These are phyloP conservation scores for Trichocladium antarcticum DNA, from an alignment of 495 filamentous ascomycete genomes.

Conservation along the genomic window DNA sequence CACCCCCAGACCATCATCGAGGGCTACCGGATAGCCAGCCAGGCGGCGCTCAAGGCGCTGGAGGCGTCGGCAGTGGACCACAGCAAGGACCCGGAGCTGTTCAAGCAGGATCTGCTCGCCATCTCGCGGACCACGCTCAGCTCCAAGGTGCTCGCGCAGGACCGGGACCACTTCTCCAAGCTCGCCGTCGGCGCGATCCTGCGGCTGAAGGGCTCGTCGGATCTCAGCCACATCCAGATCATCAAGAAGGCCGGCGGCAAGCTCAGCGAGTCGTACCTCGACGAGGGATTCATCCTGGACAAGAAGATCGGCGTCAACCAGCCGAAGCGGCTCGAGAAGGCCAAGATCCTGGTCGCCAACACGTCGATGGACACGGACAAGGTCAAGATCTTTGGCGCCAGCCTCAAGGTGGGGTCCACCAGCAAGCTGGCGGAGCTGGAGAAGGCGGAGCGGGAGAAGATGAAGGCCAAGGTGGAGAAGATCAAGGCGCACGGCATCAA, in stretches of 20 bases:
- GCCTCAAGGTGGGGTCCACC: slow-evolving; percentile 89
- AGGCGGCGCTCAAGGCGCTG: slow-evolving; percentile 72
- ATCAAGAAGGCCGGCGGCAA: slow-evolving; percentile 99
- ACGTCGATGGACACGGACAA: slow-evolving; percentile 99
- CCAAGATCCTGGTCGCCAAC: slow-evolving; percentile 94
- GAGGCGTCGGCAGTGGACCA: slow-evolving; percentile 80
- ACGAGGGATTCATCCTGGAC: slow-evolving; percentile 96
- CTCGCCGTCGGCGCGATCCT: slow-evolving; percentile 90
- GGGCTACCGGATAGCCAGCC: slow-evolving; percentile 91
- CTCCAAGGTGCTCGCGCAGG: slow-evolving; percentile 93
- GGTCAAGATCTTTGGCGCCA: slow-evolving; percentile 97
- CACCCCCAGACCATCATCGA: slow-evolving; percentile 99
- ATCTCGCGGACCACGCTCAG: slow-evolving; percentile 95
- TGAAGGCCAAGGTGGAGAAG: slow-evolving; percentile 96
- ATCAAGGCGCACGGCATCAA: slow-evolving; percentile 99
- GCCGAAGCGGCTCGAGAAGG: slow-evolving; percentile 92
- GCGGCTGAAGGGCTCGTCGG: slow-evolving; percentile 79
- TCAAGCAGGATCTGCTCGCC: slow-evolving; percentile 77
- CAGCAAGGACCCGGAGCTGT: slow-evolving; percentile 66
- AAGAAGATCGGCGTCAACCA: slow-evolving; percentile 99
- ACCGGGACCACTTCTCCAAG: slow-evolving; percentile 81
- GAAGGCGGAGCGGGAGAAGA: slow-evolving; percentile 96
- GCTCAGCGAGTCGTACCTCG: slow-evolving; percentile 90
- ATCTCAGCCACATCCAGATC: slow-evolving; percentile 95
- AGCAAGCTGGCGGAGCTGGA: slow-evolving; percentile 94